These are phyloP conservation scores for Globisporangium paroecandrum DNA, from an alignment of 352 stramenopile genomes.

Conservation along the genomic window DNA sequence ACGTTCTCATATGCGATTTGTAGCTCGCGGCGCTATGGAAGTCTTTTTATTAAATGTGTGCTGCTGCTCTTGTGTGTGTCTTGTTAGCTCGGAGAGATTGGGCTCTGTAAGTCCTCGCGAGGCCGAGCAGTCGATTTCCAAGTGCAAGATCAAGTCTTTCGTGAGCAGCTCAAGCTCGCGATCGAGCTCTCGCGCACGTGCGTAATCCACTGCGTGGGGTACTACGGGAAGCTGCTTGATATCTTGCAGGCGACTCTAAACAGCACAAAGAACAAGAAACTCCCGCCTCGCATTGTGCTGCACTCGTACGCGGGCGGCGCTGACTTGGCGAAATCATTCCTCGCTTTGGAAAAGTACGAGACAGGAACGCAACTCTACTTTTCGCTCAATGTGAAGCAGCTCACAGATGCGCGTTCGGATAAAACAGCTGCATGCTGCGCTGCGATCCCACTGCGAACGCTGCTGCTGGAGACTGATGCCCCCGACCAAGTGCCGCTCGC, in stretches of 20 bases:
- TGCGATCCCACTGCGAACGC: conserved; percentile 33
- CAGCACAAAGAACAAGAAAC: conserved; percentile 2
- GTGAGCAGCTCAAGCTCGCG: conserved; percentile 48
- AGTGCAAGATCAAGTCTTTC: conserved; percentile 49
- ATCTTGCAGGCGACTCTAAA: conserved; percentile 31
- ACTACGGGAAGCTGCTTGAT: conserved; percentile 64
- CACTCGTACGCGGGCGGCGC: conserved; percentile 64
- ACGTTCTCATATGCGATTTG: conserved; percentile 11
- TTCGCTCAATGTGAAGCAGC: conserved; percentile 72
- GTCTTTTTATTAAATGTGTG: not conserved
- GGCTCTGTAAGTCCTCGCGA: conserved; percentile 64
- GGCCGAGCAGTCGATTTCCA: conserved; percentile 39
- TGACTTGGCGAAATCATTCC: conserved; percentile 54
- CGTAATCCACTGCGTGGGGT: conserved; percentile 74
- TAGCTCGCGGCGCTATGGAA: not conserved
- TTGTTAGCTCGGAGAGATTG: conserved; percentile 69
- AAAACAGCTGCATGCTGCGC: conserved; percentile 42
- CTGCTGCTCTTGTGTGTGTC: conserved; percentile 6
- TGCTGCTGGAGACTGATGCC: conserved; percentile 75
- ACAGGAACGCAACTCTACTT: conserved; percentile 51
- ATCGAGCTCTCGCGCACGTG: conserved; percentile 45
- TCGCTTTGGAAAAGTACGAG: conserved; percentile 28
- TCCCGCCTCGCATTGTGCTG: conserved; percentile 55
- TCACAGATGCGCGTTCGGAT: conserved; percentile 31
- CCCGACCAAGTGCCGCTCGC: conserved; percentile 52